phyloP scores from a whole-genome alignment of 164 flowering plant genomes.

The Vitis rotundifolia region DNA sequence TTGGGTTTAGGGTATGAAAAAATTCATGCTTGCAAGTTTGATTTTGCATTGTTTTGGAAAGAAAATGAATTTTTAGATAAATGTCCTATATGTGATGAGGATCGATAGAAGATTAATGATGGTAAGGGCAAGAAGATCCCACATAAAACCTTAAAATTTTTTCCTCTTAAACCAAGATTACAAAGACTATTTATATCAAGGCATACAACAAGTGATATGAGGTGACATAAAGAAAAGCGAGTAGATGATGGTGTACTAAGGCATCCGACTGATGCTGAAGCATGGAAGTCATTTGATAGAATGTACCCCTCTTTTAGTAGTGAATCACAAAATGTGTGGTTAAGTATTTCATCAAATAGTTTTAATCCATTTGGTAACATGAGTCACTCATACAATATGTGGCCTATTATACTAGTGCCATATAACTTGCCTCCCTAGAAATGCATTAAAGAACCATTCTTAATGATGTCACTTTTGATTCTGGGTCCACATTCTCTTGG shows the following conservation, averaged over 20 bases:
- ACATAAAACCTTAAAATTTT: not conserved
- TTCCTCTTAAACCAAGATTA: not conserved
- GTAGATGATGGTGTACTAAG: not conserved
- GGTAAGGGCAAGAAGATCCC: not conserved
- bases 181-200: not conserved
- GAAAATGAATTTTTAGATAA: not conserved
- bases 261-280: not conserved
- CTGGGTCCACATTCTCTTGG: conserved; percentile 8
- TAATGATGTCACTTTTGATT: conserved; percentile 4
- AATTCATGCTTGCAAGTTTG: not conserved
- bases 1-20: not conserved
- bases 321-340: not conserved
- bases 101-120: not conserved
- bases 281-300: not conserved
- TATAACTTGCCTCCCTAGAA: conserved; percentile 14
- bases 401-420: conserved; percentile 7
- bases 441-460: conserved; percentile 8
- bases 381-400: conserved; percentile 2
- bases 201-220: not conserved
- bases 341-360: conserved; percentile 2
- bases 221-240: not conserved
- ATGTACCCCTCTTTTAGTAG: not conserved
- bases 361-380: conserved; percentile 4
- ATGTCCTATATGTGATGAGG: not conserved
- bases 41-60: not conserved